Evolutionary conservation across 2,329 filamentous ascomycete genomes (phyloP).

Genomic region (Cordyceps pruinosa): DNA sequence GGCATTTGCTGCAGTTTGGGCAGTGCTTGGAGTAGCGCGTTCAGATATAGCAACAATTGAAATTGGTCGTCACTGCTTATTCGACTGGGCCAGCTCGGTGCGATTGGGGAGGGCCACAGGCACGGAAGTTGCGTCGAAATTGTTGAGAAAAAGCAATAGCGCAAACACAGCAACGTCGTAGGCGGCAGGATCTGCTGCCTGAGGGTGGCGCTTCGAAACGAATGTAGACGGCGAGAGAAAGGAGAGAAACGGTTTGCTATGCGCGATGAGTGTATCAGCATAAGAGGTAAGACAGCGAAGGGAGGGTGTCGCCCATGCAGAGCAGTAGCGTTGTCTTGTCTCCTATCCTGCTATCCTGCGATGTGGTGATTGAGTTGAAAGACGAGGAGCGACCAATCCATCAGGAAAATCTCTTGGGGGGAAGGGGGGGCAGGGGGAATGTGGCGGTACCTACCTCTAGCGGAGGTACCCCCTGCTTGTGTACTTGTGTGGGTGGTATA

Average conservation of each 20-base stretch:
- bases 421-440: conserved; percentile 14
- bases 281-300: not conserved
- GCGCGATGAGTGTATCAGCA: not conserved
- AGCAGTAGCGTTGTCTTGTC: conserved; percentile 9
- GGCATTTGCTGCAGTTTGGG: not conserved
- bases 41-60: not conserved
- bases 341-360: conserved; percentile 9
- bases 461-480: no score
- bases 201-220: not conserved
- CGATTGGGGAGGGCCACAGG: not conserved
- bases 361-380: not conserved
- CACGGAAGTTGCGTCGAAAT: not conserved
- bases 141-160: not conserved
- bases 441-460: conserved; percentile 16
- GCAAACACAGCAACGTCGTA: conserved; percentile 3
- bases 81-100: not conserved
- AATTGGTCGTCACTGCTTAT: not conserved
- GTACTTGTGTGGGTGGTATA: not conserved
- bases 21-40: not conserved
- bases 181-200: conserved; percentile 7
- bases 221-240: conserved; percentile 20
- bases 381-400: not conserved
- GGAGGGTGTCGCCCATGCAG: conserved; percentile 9
- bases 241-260: not conserved
- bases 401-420: conserved; percentile 8